Percentiles rank a stretch among this genome's conserved stretches.
phyloP scores from a whole-genome alignment of 495 filamentous ascomycete species.

The Cercophora sp. region DNA sequence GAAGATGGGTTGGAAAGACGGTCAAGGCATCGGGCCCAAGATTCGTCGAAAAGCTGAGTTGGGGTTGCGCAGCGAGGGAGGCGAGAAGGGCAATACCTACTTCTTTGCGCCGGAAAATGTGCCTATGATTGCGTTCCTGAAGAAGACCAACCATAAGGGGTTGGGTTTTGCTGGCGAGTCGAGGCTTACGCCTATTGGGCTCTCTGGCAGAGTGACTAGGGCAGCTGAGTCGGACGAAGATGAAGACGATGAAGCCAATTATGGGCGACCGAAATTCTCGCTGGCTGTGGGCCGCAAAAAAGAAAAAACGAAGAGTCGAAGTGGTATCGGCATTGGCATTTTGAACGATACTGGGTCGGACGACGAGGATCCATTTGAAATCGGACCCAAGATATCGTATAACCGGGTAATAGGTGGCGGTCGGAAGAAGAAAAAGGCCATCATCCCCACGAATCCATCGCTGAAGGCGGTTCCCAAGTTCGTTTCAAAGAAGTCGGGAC shows the following conservation, averaged over 20 bases:
- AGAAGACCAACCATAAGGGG: conserved; percentile 77
- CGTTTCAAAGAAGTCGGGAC: conserved; percentile 66
- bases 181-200: conserved; percentile 37
- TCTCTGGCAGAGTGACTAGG: conserved; percentile 10
- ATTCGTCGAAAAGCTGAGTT: conserved; percentile 71
- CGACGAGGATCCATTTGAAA: conserved; percentile 90
- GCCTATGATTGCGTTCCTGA: conserved; percentile 66
- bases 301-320: conserved; percentile 50
- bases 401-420: conserved; percentile 78
- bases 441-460: conserved; percentile 56
- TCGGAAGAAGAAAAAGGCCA: conserved; percentile 73
- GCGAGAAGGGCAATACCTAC: conserved; percentile 52
- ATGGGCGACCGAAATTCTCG: conserved; percentile 28
- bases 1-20: conserved; percentile 95
- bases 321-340: conserved; percentile 82
- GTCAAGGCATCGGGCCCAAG: conserved; percentile 88
- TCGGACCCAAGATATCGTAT: conserved; percentile 90
- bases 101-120: conserved; percentile 89
- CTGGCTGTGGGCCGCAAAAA: conserved; percentile 28
- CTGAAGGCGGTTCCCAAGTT: conserved; percentile 69
- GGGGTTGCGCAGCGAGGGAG: conserved; percentile 47
- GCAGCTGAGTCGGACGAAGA: conserved; percentile 31
- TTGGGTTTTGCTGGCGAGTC: conserved; percentile 73
- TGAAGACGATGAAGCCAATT: conserved; percentile 52
- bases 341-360: conserved; percentile 97